Evolutionary conservation across 1,139 yeast species (phyloP), one percentile per base, ranked within the genome.

Genomic region (Kluyveromyces sp.): DNA sequence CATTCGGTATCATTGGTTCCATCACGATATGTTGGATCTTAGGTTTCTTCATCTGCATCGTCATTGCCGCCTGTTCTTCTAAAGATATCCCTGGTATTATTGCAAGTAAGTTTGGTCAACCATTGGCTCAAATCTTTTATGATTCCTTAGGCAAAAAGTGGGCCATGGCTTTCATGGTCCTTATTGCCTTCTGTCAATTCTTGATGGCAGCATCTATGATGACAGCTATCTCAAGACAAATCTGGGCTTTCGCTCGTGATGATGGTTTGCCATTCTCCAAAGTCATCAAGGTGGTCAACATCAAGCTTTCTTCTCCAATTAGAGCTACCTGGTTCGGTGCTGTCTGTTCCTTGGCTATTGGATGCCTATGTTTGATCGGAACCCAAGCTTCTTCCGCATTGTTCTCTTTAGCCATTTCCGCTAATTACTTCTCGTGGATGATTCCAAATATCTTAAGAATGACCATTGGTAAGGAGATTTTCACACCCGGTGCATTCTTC

Each of bases 81-180:
- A 71, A 74, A 7, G 81, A 81, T 59, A 61, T 79, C 34, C 64
- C 56, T 4, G 57, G 70, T 7, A 69, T 79, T 32, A 56, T 78
- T 45, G 60, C 51, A 7, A 64, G 79, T 3, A 65, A 66, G 7
- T 72, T 74, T 45, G 83, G 81, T 21, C 73, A 74, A 50, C 78
- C 79, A 38, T 70, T 79, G 66, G 88, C 92, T 10, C 88, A 81
- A 64, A 72, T 83, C 45, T 70, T 81, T 50, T 73, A 69, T 57
- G 82, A 83, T 60, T 73, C 81, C 0, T 69, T 83, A 48, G 90
- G 90, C 36, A 78, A 77, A 58, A 69, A 72, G 42, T 82, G 88
- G 87, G 81, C 88, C 2, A 68, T 79, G 50, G 82, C 81, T 0
- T 76, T 82, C 47, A 78, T 79, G 81, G 59, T 77, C 0, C 60